These are phyloP conservation scores for Tolypocladium tundrense DNA, from an alignment of 2,329 filamentous ascomycete genomes.

Conservation along the genomic window DNA sequence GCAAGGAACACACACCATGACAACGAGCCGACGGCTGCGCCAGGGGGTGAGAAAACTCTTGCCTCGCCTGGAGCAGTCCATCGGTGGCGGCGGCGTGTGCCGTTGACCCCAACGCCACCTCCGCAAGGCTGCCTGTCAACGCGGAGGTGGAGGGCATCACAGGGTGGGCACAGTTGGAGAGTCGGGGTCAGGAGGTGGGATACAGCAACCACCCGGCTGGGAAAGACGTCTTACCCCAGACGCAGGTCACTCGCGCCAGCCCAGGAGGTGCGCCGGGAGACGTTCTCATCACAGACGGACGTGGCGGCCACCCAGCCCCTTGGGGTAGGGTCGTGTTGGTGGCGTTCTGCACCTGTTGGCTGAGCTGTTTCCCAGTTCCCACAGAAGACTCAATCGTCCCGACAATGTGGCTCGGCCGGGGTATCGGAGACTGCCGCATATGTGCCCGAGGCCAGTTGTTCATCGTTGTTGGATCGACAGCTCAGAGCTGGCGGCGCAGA, in stretches of 20 bases:
- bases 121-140: neutral
- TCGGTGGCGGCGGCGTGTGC: neutral
- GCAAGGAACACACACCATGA: neutral
- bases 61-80: neutral
- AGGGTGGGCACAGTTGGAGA: neutral
- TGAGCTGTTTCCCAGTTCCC: neutral
- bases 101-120: neutral
- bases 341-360: neutral
- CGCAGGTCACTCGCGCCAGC: neutral
- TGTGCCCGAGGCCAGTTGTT: neutral
- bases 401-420: neutral
- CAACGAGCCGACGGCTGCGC: neutral
- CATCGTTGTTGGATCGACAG: neutral
- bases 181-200: neutral
- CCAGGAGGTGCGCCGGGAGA: neutral
- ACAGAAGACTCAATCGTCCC: neutral
- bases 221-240: neutral
- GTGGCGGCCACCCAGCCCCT: neutral
- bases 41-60: neutral
- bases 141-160: neutral
- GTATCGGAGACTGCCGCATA: neutral
- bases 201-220: neutral
- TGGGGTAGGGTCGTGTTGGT: neutral
- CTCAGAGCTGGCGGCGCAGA: neutral
- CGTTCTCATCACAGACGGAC: neutral